Base-by-base conservation (phyloP, 345 rosid species). In the Conringia planisiliqua region DNA sequence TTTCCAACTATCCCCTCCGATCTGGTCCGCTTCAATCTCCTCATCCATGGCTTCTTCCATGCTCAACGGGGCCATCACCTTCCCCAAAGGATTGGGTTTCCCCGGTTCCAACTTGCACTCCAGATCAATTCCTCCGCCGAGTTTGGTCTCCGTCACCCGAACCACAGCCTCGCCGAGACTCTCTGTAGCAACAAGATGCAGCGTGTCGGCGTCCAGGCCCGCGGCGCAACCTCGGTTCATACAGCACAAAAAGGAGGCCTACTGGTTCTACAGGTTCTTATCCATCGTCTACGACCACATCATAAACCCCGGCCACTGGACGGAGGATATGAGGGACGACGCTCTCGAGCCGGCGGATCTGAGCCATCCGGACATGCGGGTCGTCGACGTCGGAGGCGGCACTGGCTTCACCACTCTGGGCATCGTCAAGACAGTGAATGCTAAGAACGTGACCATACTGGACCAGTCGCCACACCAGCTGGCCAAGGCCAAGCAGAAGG, bases 391-490 rank as follows among this genome's bases (percentile, higher is more conserved):
- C 16, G 99, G 99, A 32, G 99, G 99, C 16, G 99, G 99, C 6
- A 95, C 99, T 64, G 99, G 99, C 38, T 95, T 95, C 83, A 89
- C 99, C 43, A 95, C 98, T 68, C 63, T 95, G 78, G 99, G 98
- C 3, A 95, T 95, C 42, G 98, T 95, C 43, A 89, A 95, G 85
- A 91, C 88, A 17, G 98, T 95, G 47, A 97, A 89, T 47, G 97
- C 99, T 32, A 90, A 92, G 82, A 95, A 95, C 76, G 99, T 95
- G 33, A 90, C 97, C 1, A 92, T 95, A 65, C 90, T 95, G 6
- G 99, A 95, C 79, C 99, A 92, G 83, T 95, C 99, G 8, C 98
- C 99, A 0, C 99, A 95, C 78, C 99, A 95, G 88, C 94, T 95
- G 16, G 98, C 92, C 10, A 92, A 89, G 84, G 99, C 97, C 10